These are phyloP conservation scores for Eragrostis nindensis DNA, from an alignment of 176 grass and related monocot species.

Conservation along the genomic window DNA sequence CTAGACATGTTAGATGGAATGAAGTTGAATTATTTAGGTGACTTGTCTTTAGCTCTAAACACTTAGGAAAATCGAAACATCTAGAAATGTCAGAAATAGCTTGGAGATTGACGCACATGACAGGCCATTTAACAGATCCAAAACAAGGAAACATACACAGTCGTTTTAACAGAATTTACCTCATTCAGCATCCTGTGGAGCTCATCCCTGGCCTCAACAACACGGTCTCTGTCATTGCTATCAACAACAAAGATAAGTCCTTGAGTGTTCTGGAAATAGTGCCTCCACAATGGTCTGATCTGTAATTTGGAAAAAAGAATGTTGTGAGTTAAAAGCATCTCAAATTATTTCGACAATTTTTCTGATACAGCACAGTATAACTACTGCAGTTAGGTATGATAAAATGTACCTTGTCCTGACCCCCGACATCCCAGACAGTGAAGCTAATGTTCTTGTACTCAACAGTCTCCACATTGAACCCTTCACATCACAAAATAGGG, in stretches of 20 bases:
- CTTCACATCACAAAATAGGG: slow-evolving; percentile 20
- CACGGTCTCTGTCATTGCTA: slow-evolving; percentile 88
- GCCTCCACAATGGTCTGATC: slow-evolving; percentile 85
- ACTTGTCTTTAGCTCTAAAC: not conserved
- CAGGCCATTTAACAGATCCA: not conserved
- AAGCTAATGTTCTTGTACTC: slow-evolving; percentile 94
- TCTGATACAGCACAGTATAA: not conserved
- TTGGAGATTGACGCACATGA: not conserved
- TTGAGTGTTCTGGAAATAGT: slow-evolving; percentile 82
- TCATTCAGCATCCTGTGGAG: slow-evolving; percentile 82
- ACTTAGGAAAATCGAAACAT: not conserved
- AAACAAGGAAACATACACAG: not conserved
- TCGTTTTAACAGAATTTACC: slow-evolving; percentile 17
- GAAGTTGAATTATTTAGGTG: not conserved
- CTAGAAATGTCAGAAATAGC: not conserved
- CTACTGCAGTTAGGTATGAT: not conserved
- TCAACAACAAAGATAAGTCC: slow-evolving; percentile 79
- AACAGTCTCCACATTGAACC: slow-evolving; percentile 85
- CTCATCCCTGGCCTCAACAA: slow-evolving; percentile 78
- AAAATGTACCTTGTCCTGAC: slow-evolving; percentile 74
- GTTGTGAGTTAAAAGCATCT: not conserved
- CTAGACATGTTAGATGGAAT: not conserved
- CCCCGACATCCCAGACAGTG: slow-evolving; percentile 85
- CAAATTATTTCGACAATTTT: not conserved
- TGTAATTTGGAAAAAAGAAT: slow-evolving; percentile 29